Conservation (phyloP, 371 early-diverging fungal species). For the Mortierella sp. region DNA sequence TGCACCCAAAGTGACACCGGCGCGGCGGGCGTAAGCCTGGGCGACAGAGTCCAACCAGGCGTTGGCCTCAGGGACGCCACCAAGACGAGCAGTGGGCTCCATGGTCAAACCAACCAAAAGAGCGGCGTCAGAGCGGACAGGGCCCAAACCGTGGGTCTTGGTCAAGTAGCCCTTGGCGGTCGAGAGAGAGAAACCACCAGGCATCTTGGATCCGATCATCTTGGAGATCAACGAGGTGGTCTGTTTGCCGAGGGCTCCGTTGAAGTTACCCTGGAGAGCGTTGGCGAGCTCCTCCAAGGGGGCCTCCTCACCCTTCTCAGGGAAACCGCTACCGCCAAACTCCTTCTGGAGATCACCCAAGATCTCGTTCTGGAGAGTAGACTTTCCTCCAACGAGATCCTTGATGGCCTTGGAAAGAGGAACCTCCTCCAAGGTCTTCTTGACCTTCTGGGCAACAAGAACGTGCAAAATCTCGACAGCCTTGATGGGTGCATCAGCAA, state of each 20-base stretch:
- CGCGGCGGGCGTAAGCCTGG: conserved; percentile 84
- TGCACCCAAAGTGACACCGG: conserved; percentile 80
- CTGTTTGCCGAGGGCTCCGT: conserved; percentile 90
- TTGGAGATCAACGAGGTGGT: conserved; percentile 84
- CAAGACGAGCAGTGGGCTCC: conserved; percentile 90
- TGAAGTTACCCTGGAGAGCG: conserved; percentile 72
- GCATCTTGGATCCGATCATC: conserved; percentile 93
- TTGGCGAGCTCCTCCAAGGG: conserved; percentile 88
- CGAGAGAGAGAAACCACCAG: conserved; percentile 91
- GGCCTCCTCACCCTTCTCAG: conserved; percentile 95
- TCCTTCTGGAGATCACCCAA: conserved; percentile 96
- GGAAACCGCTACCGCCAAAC: conserved; percentile 83
- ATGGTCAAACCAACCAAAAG: conserved; percentile 87
- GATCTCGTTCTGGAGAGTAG: conserved; percentile 97
- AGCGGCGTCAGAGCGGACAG: conserved; percentile 86
- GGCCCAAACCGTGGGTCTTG: conserved; percentile 86
- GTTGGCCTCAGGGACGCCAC: conserved; percentile 88
- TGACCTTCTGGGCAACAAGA: conserved; percentile 93
- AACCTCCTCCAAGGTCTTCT: conserved; percentile 85
- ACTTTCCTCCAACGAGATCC: conserved; percentile 96
- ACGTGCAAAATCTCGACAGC: conserved; percentile 85
- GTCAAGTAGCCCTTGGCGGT: conserved; percentile 82
- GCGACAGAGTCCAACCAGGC: conserved; percentile 89
- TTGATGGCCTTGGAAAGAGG: conserved; percentile 87
- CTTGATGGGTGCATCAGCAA: conserved; percentile 82